Evolutionary conservation across 495 filamentous ascomycete species (phyloP).

Genomic region (Hypomontagnella monticulosa): DNA sequence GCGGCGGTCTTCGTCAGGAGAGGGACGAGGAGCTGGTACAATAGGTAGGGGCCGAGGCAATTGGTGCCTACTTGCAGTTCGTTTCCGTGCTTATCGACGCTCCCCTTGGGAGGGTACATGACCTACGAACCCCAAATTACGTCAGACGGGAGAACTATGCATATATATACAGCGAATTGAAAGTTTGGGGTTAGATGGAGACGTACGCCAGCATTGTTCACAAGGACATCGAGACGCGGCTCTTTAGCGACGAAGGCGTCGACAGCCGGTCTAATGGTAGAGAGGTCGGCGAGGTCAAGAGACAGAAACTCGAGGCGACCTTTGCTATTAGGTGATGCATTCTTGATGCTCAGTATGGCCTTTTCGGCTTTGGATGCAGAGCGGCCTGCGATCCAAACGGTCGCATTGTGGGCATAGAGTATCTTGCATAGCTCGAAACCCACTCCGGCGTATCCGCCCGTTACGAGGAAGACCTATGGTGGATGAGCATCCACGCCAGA

Average conservation of each 20-base stretch:
- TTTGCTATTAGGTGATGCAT: slow-evolving; percentile 29
- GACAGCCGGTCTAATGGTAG: slow-evolving; percentile 58
- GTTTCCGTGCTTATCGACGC: slow-evolving; percentile 46
- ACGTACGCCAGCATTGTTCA: slow-evolving; percentile 51
- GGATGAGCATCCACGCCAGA: background rate
- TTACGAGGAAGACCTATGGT: slow-evolving; percentile 53
- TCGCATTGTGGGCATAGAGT: slow-evolving; percentile 55
- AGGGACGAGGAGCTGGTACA: slow-evolving; percentile 55
- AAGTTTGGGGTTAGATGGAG: background rate
- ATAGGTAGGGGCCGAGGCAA: slow-evolving; percentile 49
- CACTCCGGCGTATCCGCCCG: slow-evolving; percentile 56
- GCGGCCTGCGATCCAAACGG: slow-evolving; percentile 61
- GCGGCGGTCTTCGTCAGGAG: slow-evolving; percentile 53
- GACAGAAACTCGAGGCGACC: slow-evolving; percentile 54
- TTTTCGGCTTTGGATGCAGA: slow-evolving; percentile 36
- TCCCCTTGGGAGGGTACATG: slow-evolving; percentile 37
- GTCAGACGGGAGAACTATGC: background rate
- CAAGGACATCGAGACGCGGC: slow-evolving; percentile 39
- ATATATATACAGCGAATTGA: too few species aligned
- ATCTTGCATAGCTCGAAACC: slow-evolving; percentile 56
- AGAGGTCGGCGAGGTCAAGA: slow-evolving; percentile 60
- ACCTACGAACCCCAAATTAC: slow-evolving; percentile 43
- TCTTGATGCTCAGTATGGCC: slow-evolving; percentile 18
- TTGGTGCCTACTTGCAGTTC: slow-evolving; percentile 53
- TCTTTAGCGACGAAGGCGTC: slow-evolving; percentile 38